phyloP scores from a whole-genome alignment of 305 asterid genomes.

The Rubia balearica region DNA sequence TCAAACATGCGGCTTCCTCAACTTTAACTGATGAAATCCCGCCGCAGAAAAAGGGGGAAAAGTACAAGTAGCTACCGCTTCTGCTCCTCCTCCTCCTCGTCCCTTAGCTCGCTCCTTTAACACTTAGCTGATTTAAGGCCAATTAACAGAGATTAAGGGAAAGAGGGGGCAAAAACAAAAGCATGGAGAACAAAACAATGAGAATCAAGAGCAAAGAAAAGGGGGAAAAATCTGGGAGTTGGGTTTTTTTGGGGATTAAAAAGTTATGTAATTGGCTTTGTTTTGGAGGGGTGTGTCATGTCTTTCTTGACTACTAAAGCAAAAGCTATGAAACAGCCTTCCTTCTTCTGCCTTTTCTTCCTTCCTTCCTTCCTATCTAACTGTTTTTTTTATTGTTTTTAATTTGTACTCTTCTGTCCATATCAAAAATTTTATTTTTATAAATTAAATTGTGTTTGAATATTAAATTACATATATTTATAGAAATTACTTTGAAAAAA shows the following conservation, averaged over 20 bases:
- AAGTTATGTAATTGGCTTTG: slow-evolving; percentile 10
- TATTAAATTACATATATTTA: no score
- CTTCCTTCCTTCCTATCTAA: neutral
- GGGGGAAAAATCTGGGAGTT: slow-evolving; percentile 26
- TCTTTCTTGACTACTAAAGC: slow-evolving; percentile 66
- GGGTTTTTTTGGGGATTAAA: slow-evolving; percentile 18
- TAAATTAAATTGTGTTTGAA: no score
- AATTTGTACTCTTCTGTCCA: neutral
- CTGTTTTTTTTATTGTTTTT: neutral
- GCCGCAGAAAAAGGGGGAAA: slow-evolving; percentile 66
- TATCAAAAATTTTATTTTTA: no score
- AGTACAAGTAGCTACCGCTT: neutral
- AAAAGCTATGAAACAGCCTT: slow-evolving; percentile 37
- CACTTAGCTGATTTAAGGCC: slow-evolving; percentile 55
- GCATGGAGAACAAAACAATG: slow-evolving; percentile 15
- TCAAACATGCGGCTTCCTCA: slow-evolving; percentile 48
- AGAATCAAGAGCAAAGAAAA: slow-evolving; percentile 18
- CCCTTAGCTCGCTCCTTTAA: slow-evolving; percentile 13
- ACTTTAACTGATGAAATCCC: slow-evolving; percentile 66
- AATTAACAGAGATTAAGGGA: neutral
- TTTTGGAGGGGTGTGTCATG: slow-evolving; percentile 12
- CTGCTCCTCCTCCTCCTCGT: neutral
- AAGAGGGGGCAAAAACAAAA: neutral
- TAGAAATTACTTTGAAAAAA: no score
- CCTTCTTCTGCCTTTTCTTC: neutral